phyloP scores from a whole-genome alignment of 73 alveolate genomes.

The Paramecium sexaurelia region DNA sequence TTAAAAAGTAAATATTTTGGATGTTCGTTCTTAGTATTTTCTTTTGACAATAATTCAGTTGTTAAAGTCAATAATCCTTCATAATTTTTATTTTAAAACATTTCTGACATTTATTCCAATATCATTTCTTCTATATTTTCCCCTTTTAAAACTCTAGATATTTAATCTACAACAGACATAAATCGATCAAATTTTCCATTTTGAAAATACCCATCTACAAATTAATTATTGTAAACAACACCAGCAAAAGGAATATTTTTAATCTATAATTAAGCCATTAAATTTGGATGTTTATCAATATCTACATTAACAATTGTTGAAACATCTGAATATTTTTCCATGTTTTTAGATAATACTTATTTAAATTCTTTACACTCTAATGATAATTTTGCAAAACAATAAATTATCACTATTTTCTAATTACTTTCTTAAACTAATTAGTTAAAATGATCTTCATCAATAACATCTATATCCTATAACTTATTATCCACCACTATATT shows the following conservation, averaged over 20 bases:
- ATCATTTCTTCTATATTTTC: neutral
- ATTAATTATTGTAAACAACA: neutral
- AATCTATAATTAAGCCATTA: neutral
- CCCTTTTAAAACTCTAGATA: neutral
- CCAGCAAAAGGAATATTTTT: neutral
- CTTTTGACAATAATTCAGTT: neutral
- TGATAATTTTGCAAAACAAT: constrained; percentile 21
- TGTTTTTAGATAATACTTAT: neutral
- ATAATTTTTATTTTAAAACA: neutral
- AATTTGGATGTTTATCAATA: neutral
- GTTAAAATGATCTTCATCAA: constrained; percentile 9
- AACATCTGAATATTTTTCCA: constrained; percentile 17
- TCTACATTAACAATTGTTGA: neutral
- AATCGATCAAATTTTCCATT: neutral
- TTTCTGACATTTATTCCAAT: neutral
- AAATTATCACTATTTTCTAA: neutral
- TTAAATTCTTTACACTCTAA: neutral
- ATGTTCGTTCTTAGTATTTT: neutral
- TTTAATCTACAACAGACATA: neutral
- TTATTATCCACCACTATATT: neutral
- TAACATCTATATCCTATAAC: neutral
- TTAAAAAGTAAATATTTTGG: neutral
- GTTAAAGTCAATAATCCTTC: neutral
- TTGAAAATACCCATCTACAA: neutral
- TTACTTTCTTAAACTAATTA: neutral